Evolutionary conservation across 306 rosid genomes (phyloP), one percentile per base, ranked within the genome.

Genomic region (Quercus engelmannii): DNA sequence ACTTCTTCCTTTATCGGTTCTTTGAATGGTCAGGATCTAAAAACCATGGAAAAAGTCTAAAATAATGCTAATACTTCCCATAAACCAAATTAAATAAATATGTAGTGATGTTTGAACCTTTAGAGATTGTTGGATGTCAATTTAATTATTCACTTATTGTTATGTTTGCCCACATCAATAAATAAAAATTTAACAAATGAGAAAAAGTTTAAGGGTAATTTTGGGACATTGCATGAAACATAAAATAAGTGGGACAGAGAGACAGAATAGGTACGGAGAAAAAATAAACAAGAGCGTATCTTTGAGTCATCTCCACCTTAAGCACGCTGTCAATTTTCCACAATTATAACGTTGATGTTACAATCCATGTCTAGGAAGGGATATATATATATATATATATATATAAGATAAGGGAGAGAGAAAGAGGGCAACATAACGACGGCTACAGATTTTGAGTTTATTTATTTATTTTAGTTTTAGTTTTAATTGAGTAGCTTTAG

Each of bases 241-340:
- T 8, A 8, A 64, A 31, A 64, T 30, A 55, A 38, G 4, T 21
- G 3, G 41, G 20, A 0, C 54, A 13, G 28, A 49, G 61, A 12
- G 19, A 35, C 54, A 71, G 15, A 55, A 8, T 51, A 56, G 5
- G 74, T 18, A 62, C 14, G 54, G 23, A 28, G 18, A 20, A 56
- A 59, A 65, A 79, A 28, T 49, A 68, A 33, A 68, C 51, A 68
- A 43, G 46, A 64, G 81, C 71, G 80, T 79, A 87, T 87, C 86
- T 78, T 82, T 80, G 87, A 82, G 90, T 69, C 79, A 56, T 81
- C 67, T 81, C 62, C 74, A 81, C 74, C 76, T 76, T 49, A 46
- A 56, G 76, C 73, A 85, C 84, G 84, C 80, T 85, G 92, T 86
- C 96, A 81, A 70, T 84, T 87, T 83, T 89, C 90, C 92, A 83